Conservation (phyloP, 768 basidiomycete species). For the Kwoniella dendrophila region DNA sequence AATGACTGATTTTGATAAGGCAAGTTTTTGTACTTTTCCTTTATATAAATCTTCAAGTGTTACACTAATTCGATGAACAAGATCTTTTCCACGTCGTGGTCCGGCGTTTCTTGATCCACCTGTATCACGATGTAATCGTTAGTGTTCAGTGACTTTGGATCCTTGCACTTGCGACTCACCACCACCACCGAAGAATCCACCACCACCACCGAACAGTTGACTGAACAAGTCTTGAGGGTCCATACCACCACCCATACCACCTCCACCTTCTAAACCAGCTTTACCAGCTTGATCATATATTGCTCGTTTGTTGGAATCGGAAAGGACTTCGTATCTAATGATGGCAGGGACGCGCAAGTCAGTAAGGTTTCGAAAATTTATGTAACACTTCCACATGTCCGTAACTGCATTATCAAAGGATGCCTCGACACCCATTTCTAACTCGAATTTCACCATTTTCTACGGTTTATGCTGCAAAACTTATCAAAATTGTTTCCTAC, state of each 20-base stretch:
- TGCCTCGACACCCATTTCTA: too few species aligned
- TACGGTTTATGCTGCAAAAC: too few species aligned
- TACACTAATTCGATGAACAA: slow-evolving; percentile 93
- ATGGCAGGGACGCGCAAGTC: slow-evolving; percentile 1
- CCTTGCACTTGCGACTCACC: slow-evolving; percentile 58
- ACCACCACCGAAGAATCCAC: slow-evolving; percentile 61
- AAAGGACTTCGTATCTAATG: slow-evolving; percentile 83
- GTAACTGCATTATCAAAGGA: too few species aligned
- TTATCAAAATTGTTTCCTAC: background rate
- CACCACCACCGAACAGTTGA: slow-evolving; percentile 73
- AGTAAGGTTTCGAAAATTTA: too few species aligned
- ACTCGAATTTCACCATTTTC: too few species aligned
- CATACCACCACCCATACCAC: slow-evolving; percentile 62
- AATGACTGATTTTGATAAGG: slow-evolving; percentile 90
- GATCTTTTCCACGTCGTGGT: slow-evolving; percentile 93
- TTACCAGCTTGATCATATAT: slow-evolving; percentile 88
- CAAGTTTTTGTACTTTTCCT: slow-evolving; percentile 97
- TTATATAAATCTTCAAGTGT: slow-evolving; percentile 98
- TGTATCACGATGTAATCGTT: too few species aligned
- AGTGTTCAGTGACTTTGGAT: too few species aligned
- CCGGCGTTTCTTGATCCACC: slow-evolving; percentile 29
- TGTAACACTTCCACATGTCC: too few species aligned
- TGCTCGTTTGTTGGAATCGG: slow-evolving; percentile 64
- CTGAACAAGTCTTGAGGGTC: slow-evolving; percentile 99
- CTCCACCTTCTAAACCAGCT: slow-evolving; percentile 64